Conservation (phyloP, 2,329 filamentous ascomycete species). For the Fusarium liriodendri region DNA sequence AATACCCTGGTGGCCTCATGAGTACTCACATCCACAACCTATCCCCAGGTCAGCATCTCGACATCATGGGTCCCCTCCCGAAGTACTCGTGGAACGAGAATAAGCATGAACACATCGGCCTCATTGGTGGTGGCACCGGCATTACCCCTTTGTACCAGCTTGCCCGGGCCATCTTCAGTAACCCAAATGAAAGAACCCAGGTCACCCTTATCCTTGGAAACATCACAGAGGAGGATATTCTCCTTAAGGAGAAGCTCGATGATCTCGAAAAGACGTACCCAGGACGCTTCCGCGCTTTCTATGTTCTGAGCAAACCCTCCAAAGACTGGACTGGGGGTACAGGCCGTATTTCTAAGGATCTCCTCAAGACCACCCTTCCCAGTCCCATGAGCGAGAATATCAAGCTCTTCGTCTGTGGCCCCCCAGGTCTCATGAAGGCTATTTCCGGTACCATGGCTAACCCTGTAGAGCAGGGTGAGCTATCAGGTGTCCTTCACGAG, state of each 20-base stretch:
- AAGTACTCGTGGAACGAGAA: slow-evolving; percentile 93
- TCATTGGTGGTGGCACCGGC: slow-evolving; percentile 94
- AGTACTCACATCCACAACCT: slow-evolving; percentile 88
- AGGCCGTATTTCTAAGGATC: slow-evolving; percentile 88
- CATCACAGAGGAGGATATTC: slow-evolving; percentile 87
- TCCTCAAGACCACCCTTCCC: slow-evolving; percentile 93
- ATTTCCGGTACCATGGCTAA: slow-evolving; percentile 90
- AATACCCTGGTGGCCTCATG: slow-evolving; percentile 92
- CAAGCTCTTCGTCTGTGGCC: slow-evolving; percentile 97
- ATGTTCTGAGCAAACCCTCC: slow-evolving; percentile 87
- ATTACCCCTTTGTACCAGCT: slow-evolving; percentile 99
- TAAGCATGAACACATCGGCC: slow-evolving; percentile 90
- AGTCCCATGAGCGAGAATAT: slow-evolving; percentile 92
- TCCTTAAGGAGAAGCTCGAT: slow-evolving; percentile 86
- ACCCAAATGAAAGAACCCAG: slow-evolving; percentile 96
- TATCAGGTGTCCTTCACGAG: slow-evolving; percentile 83
- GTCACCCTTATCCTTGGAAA: slow-evolving; percentile 97
- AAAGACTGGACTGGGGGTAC: slow-evolving; percentile 81
- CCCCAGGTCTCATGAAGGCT: slow-evolving; percentile 92
- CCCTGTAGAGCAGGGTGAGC: slow-evolving; percentile 93
- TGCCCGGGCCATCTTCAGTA: slow-evolving; percentile 89
- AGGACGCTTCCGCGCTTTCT: slow-evolving; percentile 94
- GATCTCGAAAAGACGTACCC: slow-evolving; percentile 95
- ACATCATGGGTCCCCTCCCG: slow-evolving; percentile 93
- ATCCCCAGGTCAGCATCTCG: slow-evolving; percentile 83